Percentiles rank a stretch among this genome's conserved stretches.
Evolutionary conservation across 306 rosid genomes (phyloP).

Genomic region (Cicer cuneatum): DNA sequence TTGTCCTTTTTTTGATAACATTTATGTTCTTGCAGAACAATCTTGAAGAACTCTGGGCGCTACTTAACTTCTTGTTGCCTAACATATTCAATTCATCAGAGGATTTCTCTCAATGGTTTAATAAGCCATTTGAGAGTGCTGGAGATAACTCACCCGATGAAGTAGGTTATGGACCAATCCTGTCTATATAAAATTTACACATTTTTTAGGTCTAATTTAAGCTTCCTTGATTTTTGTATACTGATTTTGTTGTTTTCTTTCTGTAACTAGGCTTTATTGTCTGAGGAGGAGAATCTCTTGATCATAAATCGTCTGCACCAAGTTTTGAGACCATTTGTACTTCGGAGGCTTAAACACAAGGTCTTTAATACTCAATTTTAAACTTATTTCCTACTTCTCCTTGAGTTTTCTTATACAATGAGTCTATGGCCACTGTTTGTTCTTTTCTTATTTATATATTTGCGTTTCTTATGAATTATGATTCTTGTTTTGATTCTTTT

Average conservation of each 20-base stretch:
- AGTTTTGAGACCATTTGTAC: constrained; percentile 98
- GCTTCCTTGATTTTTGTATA: constrained; percentile 39
- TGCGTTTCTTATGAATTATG: not conserved
- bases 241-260: constrained; percentile 36
- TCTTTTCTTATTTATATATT: constrained; percentile 30
- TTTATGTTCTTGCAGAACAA: constrained; percentile 71
- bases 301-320: constrained; percentile 98
- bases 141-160: constrained; percentile 93
- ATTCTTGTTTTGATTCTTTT: constrained; percentile 35
- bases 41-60: constrained; percentile 98
- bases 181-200: constrained; percentile 32
- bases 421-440: constrained; percentile 14
- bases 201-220: not conserved
- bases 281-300: constrained; percentile 99
- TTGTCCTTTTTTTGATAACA: constrained; percentile 10
- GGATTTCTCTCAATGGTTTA: constrained; percentile 99
- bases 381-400: constrained; percentile 25
- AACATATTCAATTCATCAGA: constrained; percentile 95
- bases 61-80: constrained; percentile 95
- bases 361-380: constrained; percentile 49
- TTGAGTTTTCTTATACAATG: constrained; percentile 21
- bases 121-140: constrained; percentile 92
- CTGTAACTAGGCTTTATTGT: constrained; percentile 78
- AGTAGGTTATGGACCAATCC: constrained; percentile 58
- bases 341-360: constrained; percentile 99